Conservation (phyloP, 2,329 filamentous ascomycete species). For the Aschersonia sp. region DNA sequence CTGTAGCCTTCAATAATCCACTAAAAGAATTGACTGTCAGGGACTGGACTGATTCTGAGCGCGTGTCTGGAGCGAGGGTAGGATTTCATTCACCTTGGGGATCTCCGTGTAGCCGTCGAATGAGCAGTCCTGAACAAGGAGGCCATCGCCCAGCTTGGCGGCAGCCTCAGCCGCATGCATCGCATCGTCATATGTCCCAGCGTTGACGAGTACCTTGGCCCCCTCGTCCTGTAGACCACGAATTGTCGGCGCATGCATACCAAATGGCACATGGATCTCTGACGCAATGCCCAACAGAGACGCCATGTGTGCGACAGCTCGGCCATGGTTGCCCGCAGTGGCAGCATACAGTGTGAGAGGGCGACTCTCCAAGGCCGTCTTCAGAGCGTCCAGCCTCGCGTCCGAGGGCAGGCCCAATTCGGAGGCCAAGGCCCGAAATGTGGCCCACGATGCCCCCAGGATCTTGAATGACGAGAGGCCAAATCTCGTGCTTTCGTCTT, state of each 20-base stretch:
- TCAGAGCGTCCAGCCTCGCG: slow-evolving; percentile 27
- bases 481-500: slow-evolving; percentile 56
- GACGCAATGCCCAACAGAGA: slow-evolving; percentile 38
- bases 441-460: slow-evolving; percentile 62
- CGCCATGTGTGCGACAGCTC: slow-evolving; percentile 58
- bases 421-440: slow-evolving; percentile 39
- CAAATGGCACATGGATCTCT: slow-evolving; percentile 47
- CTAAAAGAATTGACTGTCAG: slow-evolving; percentile 9
- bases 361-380: slow-evolving; percentile 12
- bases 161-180: slow-evolving; percentile 33
- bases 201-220: slow-evolving; percentile 37
- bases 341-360: slow-evolving; percentile 41
- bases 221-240: slow-evolving; percentile 46
- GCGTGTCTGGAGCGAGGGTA: no score
- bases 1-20: slow-evolving; percentile 70
- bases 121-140: slow-evolving; percentile 56
- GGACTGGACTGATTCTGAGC: no score
- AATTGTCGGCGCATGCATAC: slow-evolving; percentile 38
- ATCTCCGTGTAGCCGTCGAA: slow-evolving; percentile 53
- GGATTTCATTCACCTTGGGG: slow-evolving; percentile 29
- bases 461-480: slow-evolving; percentile 67
- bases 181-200: slow-evolving; percentile 50
- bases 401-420: slow-evolving; percentile 27
- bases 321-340: slow-evolving; percentile 65
- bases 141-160: slow-evolving; percentile 21